Evolutionary conservation across 768 basidiomycete genomes (phyloP).

Genomic region (Fomitopsis serialis): DNA sequence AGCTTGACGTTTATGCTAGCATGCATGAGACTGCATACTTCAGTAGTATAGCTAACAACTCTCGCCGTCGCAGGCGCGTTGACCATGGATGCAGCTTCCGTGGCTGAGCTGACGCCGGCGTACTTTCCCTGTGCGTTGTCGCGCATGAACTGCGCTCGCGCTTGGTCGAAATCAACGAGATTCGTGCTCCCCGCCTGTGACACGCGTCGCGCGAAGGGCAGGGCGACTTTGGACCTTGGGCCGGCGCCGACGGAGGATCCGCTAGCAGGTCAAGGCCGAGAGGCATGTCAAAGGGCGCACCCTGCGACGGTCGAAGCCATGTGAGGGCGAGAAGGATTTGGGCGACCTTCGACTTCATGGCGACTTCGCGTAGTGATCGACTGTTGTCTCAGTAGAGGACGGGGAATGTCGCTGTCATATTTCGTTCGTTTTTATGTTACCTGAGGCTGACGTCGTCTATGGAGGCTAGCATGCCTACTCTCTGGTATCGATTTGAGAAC

Average conservation of each 20-base stretch:
- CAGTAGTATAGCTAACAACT: constrained; percentile 20
- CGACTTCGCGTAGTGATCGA: too few relatives aligned
- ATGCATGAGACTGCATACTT: constrained; percentile 1
- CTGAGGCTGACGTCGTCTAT: too few relatives aligned
- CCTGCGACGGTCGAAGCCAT: too few relatives aligned
- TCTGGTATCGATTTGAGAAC: too few relatives aligned
- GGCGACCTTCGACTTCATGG: too few relatives aligned
- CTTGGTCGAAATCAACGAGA: constrained; percentile 15
- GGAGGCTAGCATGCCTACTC: too few relatives aligned
- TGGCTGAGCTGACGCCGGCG: constrained; percentile 13
- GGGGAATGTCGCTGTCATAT: too few relatives aligned
- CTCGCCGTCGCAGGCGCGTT: constrained; percentile 11
- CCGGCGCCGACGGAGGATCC: background rate
- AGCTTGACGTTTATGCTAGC: background rate
- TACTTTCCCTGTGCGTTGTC: constrained; percentile 9
- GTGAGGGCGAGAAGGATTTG: too few relatives aligned
- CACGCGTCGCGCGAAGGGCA: constrained; percentile 10
- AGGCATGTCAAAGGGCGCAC: background rate
- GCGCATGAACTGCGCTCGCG: constrained; percentile 12
- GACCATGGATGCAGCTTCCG: background rate
- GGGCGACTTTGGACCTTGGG: background rate
- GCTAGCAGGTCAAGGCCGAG: background rate
- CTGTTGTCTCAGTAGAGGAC: too few relatives aligned
- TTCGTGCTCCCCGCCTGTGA: constrained; percentile 11
- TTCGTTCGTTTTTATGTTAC: too few relatives aligned